Percentiles rank a stretch among this genome's conserved stretches.
phyloP scores from a whole-genome alignment of 192 early-diverging fungal species.

The Rhizophagus sp. region DNA sequence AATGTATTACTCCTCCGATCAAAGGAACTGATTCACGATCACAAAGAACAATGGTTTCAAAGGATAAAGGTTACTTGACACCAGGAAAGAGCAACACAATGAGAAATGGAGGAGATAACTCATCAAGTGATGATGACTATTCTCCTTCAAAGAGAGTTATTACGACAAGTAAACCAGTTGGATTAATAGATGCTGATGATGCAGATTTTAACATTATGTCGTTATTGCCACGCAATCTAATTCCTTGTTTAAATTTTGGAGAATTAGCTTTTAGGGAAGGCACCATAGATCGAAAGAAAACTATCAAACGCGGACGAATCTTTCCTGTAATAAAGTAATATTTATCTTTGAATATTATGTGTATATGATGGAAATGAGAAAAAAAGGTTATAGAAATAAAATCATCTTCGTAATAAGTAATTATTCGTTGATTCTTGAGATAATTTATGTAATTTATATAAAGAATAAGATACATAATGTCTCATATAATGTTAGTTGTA shows the following conservation, averaged over 20 bases:
- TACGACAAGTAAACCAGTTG: neutral
- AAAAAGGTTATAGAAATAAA: too few relatives aligned
- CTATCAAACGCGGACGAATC: conserved; percentile 3
- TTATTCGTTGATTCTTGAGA: too few relatives aligned
- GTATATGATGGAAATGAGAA: too few relatives aligned
- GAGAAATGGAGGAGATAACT: neutral
- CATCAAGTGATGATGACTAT: neutral
- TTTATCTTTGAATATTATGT: too few relatives aligned
- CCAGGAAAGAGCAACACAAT: neutral
- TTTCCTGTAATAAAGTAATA: conserved; percentile 8
- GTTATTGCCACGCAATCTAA: conserved; percentile 13
- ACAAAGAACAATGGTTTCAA: neutral
- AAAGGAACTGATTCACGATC: neutral
- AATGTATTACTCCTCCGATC: neutral
- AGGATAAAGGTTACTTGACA: neutral
- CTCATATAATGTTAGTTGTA: too few relatives aligned
- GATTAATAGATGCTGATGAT: neutral
- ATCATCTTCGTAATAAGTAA: too few relatives aligned
- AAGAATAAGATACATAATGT: neutral
- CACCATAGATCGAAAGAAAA: conserved; percentile 21
- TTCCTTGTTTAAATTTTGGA: conserved; percentile 23
- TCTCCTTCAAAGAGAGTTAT: neutral
- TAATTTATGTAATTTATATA: too few relatives aligned
- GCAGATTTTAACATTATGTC: conserved; percentile 20
- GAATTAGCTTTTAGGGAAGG: conserved; percentile 18